Conservation (phyloP, 306 rosid species). For the Astragalus glycyphyllos region DNA sequence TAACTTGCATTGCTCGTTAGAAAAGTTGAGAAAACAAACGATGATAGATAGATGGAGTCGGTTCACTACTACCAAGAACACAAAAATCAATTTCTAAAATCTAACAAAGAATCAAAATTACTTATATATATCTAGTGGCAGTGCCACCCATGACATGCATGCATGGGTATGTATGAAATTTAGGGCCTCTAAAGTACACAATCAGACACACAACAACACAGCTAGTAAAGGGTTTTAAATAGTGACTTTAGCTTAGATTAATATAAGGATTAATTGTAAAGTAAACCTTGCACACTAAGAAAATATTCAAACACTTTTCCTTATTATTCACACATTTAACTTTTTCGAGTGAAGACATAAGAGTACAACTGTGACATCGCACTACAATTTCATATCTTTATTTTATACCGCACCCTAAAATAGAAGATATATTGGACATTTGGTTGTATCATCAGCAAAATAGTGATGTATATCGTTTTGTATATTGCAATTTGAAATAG, state of each 20-base stretch:
- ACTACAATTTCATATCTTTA: slow-evolving; percentile 29
- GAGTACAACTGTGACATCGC: slow-evolving; percentile 53
- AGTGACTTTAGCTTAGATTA: slow-evolving; percentile 39
- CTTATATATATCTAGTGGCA: not conserved
- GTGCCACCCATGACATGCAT: slow-evolving; percentile 36
- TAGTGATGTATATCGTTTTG: not conserved
- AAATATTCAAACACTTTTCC: slow-evolving; percentile 33
- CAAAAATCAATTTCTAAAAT: slow-evolving; percentile 34
- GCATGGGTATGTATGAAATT: slow-evolving; percentile 22
- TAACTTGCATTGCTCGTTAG: not conserved
- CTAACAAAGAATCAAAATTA: slow-evolving; percentile 11
- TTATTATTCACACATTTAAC: slow-evolving; percentile 27
- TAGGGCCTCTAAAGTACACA: slow-evolving; percentile 24
- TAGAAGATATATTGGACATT: not conserved
- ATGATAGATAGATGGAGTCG: slow-evolving; percentile 25
- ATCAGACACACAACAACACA: not conserved
- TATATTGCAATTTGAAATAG: not conserved
- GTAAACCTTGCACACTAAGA: slow-evolving; percentile 26
- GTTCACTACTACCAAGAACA: slow-evolving; percentile 39
- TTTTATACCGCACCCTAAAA: not conserved
- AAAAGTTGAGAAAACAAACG: slow-evolving; percentile 37
- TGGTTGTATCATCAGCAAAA: slow-evolving; percentile 33
- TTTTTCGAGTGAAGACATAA: slow-evolving; percentile 49
- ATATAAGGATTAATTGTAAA: slow-evolving; percentile 36
- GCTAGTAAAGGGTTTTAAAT: not conserved